phyloP scores from a whole-genome alignment of 257 asterid species.

The Forsythia viridissima region DNA sequence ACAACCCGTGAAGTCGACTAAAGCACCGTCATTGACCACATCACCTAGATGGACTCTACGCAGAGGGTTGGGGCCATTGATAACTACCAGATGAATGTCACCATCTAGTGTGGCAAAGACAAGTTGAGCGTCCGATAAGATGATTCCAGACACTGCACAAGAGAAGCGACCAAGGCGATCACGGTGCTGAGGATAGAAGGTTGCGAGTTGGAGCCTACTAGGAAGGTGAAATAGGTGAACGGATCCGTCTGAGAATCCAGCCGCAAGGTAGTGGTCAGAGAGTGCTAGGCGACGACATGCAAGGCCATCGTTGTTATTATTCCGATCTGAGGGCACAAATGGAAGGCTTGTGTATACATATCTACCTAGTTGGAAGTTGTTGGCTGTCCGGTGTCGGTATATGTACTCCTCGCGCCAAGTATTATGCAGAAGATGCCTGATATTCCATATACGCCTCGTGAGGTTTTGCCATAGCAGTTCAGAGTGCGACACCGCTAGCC shows the following conservation, averaged over 20 bases:
- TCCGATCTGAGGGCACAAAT: constrained; percentile 35
- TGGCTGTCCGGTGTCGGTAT: constrained; percentile 60
- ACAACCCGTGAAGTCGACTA: constrained; percentile 80
- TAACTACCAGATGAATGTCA: constrained; percentile 53
- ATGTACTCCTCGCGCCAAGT: constrained; percentile 91
- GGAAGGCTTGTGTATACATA: constrained; percentile 46
- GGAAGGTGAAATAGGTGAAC: constrained; percentile 61
- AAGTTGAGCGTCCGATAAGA: constrained; percentile 42
- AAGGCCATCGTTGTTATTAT: constrained; percentile 36
- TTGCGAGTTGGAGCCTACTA: constrained; percentile 46
- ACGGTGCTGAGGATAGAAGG: constrained; percentile 61
- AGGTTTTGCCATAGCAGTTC: constrained; percentile 87
- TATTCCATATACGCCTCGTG: constrained; percentile 62
- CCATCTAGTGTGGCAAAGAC: constrained; percentile 75
- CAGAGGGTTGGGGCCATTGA: constrained; percentile 34
- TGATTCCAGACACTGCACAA: constrained; percentile 61
- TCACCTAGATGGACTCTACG: constrained; percentile 72
- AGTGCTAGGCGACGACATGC: constrained; percentile 71
- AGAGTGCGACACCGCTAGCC: constrained; percentile 80
- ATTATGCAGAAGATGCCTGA: constrained; percentile 33
- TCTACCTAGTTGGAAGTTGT: constrained; percentile 52
- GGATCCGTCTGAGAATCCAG: constrained; percentile 74
- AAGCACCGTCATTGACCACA: constrained; percentile 75
- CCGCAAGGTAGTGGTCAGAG: constrained; percentile 69
- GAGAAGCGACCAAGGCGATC: constrained; percentile 71